phyloP scores from a whole-genome alignment of 257 asterid species.

The Solanum rostratum region DNA sequence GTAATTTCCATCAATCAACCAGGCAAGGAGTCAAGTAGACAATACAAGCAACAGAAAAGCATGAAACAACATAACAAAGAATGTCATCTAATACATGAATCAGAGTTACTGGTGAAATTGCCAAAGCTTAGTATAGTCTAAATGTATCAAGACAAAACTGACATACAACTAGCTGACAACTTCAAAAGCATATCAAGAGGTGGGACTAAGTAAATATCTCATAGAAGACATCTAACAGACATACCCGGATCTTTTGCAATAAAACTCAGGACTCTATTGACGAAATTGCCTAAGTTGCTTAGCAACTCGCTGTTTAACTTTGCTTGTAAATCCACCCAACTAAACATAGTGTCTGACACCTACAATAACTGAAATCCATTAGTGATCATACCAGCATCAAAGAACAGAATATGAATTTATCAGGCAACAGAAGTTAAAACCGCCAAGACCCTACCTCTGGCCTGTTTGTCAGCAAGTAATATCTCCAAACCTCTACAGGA shows the following conservation, averaged over 20 bases:
- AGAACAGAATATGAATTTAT: not conserved
- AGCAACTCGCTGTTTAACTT: conserved; percentile 78
- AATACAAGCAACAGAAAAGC: not conserved
- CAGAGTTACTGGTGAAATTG: not conserved
- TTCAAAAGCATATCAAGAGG: not conserved
- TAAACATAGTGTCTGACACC: conserved; percentile 93
- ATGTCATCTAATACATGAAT: not conserved
- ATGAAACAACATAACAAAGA: not conserved
- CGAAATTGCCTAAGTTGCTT: conserved; percentile 81
- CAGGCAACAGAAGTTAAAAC: not conserved
- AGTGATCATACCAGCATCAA: not conserved
- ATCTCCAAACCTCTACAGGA: conserved; percentile 98
- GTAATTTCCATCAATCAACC: not conserved
- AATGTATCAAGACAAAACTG: not conserved
- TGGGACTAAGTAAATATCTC: not conserved
- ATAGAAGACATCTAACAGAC: not conserved
- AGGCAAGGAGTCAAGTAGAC: not conserved
- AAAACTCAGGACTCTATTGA: conserved; percentile 92
- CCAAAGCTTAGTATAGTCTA: not conserved
- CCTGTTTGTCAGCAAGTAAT: conserved; percentile 84
- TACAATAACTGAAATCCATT: conserved; percentile 7
- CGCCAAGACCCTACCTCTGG: conserved; percentile 62
- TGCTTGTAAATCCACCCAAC: conserved; percentile 92
- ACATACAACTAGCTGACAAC: not conserved
- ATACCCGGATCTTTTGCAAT: conserved; percentile 86